These are phyloP conservation scores for Leccinum truebloodii DNA, from an alignment of 768 basidiomycete genomes.

Conservation along the genomic window DNA sequence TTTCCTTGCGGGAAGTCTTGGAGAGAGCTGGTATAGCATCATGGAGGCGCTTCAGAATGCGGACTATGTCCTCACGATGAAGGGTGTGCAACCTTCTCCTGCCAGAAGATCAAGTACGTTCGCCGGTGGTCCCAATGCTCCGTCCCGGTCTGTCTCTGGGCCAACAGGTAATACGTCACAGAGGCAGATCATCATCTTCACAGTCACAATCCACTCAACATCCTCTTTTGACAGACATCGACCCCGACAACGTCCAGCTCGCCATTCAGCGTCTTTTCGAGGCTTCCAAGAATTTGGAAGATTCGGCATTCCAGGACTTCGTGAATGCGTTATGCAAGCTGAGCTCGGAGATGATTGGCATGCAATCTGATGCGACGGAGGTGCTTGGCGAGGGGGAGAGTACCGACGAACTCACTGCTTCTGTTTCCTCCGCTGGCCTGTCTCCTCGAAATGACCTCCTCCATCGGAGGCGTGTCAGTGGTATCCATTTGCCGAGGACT, in stretches of 20 bases:
- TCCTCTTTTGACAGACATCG: slow-evolving; percentile 69
- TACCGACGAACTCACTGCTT: slow-evolving; percentile 36
- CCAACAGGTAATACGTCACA: slow-evolving; percentile 15
- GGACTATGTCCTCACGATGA: slow-evolving; percentile 81
- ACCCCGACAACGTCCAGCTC: slow-evolving; percentile 69
- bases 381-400: slow-evolving; percentile 32
- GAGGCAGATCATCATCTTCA: slow-evolving; percentile 18
- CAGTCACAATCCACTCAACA: slow-evolving; percentile 41
- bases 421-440: slow-evolving; percentile 36
- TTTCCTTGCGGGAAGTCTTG: slow-evolving; percentile 82
- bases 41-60: slow-evolving; percentile 93
- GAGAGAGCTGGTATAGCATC: slow-evolving; percentile 90
- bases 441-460: slow-evolving; percentile 44
- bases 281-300: slow-evolving; percentile 79
- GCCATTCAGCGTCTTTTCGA: slow-evolving; percentile 88
- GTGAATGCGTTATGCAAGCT: slow-evolving; percentile 76
- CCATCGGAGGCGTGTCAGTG: slow-evolving; percentile 77
- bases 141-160: slow-evolving; percentile 43
- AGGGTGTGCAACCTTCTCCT: slow-evolving; percentile 41
- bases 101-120: slow-evolving; percentile 36
- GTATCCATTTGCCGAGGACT: slow-evolving; percentile 80
- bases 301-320: slow-evolving; percentile 79
- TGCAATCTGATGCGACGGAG: slow-evolving; percentile 56
- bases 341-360: slow-evolving; percentile 90
- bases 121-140: slow-evolving; percentile 34